phyloP scores from a whole-genome alignment of 2,329 filamentous ascomycete genomes.

The Coniochaeta ligniaria region DNA sequence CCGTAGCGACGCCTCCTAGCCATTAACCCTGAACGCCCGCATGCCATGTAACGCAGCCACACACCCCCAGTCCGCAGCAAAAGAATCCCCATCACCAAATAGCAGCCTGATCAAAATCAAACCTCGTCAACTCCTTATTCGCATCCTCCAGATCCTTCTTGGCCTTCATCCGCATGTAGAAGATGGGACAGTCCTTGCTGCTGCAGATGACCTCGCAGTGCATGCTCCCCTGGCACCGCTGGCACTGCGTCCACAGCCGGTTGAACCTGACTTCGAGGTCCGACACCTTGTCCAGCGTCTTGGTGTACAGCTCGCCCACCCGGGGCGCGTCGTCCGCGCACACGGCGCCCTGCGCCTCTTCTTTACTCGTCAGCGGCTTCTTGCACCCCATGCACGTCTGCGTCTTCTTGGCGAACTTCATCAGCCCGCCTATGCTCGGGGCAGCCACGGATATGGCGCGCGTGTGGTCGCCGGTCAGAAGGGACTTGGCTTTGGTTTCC shows the following conservation, averaged over 20 bases:
- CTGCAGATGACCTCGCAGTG: slow-evolving; percentile 98
- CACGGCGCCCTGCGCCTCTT: slow-evolving; percentile 78
- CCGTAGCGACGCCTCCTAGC: neutral
- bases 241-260: slow-evolving; percentile 94
- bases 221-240: slow-evolving; percentile 94
- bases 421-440: slow-evolving; percentile 83
- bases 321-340: slow-evolving; percentile 80
- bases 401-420: slow-evolving; percentile 98
- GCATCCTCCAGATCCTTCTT: slow-evolving; percentile 98
- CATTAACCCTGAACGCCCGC: neutral
- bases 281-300: slow-evolving; percentile 78
- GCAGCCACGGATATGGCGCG: slow-evolving; percentile 90
- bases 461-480: slow-evolving; percentile 90
- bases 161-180: slow-evolving; percentile 99
- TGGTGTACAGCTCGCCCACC: slow-evolving; percentile 88
- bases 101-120: slow-evolving; percentile 48
- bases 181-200: slow-evolving; percentile 94
- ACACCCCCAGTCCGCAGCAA: neutral
- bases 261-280: slow-evolving; percentile 92
- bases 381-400: slow-evolving; percentile 99
- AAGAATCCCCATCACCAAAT: slow-evolving; percentile 10
- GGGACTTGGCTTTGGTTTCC: slow-evolving; percentile 78
- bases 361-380: slow-evolving; percentile 76
- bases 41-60: neutral
- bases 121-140: slow-evolving; percentile 81